Evolutionary conservation across 73 alveolate species (phyloP), one percentile per base, ranked within the genome.

Genomic region (Paraurostyla sp.): DNA sequence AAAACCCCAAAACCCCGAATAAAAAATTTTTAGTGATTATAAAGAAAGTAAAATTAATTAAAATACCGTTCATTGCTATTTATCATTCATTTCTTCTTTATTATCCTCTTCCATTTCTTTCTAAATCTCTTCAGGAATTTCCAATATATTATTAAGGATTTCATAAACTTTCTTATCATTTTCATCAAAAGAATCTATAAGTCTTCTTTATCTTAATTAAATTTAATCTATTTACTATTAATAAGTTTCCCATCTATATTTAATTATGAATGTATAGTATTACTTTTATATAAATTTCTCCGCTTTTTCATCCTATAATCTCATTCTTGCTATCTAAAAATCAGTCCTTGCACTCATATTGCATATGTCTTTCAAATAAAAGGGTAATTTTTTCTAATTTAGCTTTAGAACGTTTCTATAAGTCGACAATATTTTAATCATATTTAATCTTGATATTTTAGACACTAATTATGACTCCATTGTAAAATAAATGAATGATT

Each of bases 281-380:
- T 73, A 73, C 87, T 73, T 73, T n/a, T 45, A 3, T 27, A 73
- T 18, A 36, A 73, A 73, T 27, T 73, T 71, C 18, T 73, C 49
- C 11, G 46, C 23, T 3, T 40, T 4, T 3, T n/a, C 7, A 9
- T 73, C 27, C 6, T 45, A 50, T 0, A 30, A 45, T 23, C 16
- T 45, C 38, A 23, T 45, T 0, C 71, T 4, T 3, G 87, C 87
- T 13, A 43, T 32, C 46, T 35, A 4, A 50, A 73, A 73, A 11
- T 50, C 23, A 48, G 20, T 0, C 52, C 71, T 45, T 2, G 71
- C 35, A 43, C 52, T 15, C 3, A 6, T 22, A 27, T 45, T 43
- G 27, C 87, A 45, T 6, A 45, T 9, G 9, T 27, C 36, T 38
- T 36, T 45, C 48, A 73, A 3, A 50, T 30, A 73, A 50, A 73